Evolutionary conservation across 257 asterid genomes (phyloP).

Genomic region (Echites panduratus): DNA sequence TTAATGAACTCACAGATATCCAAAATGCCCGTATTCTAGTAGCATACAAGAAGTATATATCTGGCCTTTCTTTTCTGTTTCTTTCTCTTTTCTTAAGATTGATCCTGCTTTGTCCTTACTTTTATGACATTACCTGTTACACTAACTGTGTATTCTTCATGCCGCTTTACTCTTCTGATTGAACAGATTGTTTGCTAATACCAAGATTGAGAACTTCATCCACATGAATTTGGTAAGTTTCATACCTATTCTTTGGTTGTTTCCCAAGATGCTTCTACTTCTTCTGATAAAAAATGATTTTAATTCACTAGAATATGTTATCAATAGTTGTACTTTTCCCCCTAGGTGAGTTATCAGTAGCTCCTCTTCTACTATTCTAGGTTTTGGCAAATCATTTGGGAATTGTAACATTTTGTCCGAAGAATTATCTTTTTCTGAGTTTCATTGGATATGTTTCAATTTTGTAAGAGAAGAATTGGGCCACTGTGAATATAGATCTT

Average conservation of each 20-base stretch:
- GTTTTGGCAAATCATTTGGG: neutral
- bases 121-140: conserved; percentile 9
- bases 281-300: neutral
- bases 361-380: neutral
- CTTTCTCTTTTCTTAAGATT: neutral
- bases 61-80: conserved; percentile 5
- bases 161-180: conserved; percentile 17
- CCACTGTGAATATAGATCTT: neutral
- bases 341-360: neutral
- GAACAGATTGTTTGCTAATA: conserved; percentile 55
- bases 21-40: conserved; percentile 60
- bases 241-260: conserved; percentile 3
- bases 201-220: conserved; percentile 62
- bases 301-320: neutral
- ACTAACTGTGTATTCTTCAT: conserved; percentile 15
- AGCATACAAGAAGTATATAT: conserved; percentile 55
- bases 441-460: neutral
- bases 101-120: neutral
- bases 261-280: conserved; percentile 1
- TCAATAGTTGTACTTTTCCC: neutral
- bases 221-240: conserved; percentile 77
- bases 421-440: neutral
- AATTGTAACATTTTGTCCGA: neutral
- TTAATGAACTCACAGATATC: conserved; percentile 53
- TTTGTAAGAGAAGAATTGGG: neutral